Evolutionary conservation across 768 basidiomycete species (phyloP).

Genomic region (Amanita brunnescens): DNA sequence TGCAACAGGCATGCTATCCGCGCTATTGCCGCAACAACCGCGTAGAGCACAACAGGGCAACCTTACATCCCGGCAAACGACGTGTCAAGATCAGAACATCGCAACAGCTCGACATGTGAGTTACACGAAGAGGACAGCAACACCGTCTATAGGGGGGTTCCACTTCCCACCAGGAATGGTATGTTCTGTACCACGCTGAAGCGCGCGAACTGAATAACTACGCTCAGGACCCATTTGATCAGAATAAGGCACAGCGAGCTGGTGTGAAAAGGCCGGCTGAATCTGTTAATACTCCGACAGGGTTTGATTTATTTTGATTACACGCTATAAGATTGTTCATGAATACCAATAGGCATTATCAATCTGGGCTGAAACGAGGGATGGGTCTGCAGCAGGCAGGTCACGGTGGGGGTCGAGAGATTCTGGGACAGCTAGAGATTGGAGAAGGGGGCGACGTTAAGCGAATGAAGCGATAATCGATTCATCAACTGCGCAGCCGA

Average conservation of each 20-base stretch:
- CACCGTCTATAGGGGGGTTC: slow-evolving; percentile 40
- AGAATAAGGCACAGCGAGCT: slow-evolving; percentile 10
- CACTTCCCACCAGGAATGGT: slow-evolving; percentile 41
- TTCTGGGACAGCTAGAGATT: slow-evolving; percentile 29
- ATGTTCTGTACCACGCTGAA: slow-evolving; percentile 14
- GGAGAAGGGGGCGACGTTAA: slow-evolving; percentile 36
- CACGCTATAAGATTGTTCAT: not conserved
- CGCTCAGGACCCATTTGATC: slow-evolving; percentile 13
- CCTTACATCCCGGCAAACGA: too few relatives aligned
- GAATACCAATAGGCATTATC: slow-evolving; percentile 12
- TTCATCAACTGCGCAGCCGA: not conserved
- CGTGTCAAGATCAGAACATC: not conserved
- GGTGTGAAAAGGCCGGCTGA: slow-evolving; percentile 29
- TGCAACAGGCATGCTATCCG: not conserved
- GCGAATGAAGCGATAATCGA: slow-evolving; percentile 29
- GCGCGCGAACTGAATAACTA: too few relatives aligned
- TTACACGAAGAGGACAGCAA: slow-evolving; percentile 5
- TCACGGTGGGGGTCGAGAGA: slow-evolving; percentile 19
- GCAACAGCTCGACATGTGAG: slow-evolving; percentile 3
- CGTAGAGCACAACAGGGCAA: slow-evolving; percentile 1
- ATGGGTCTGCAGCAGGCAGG: slow-evolving; percentile 33
- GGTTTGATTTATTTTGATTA: not conserved
- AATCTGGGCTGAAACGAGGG: slow-evolving; percentile 14
- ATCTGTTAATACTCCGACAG: slow-evolving; percentile 13
- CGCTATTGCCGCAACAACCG: not conserved